Evolutionary conservation across 768 basidiomycete species (phyloP), one percentile per base, ranked within the genome.

Genomic region (Tricholoma furcatifolium): DNA sequence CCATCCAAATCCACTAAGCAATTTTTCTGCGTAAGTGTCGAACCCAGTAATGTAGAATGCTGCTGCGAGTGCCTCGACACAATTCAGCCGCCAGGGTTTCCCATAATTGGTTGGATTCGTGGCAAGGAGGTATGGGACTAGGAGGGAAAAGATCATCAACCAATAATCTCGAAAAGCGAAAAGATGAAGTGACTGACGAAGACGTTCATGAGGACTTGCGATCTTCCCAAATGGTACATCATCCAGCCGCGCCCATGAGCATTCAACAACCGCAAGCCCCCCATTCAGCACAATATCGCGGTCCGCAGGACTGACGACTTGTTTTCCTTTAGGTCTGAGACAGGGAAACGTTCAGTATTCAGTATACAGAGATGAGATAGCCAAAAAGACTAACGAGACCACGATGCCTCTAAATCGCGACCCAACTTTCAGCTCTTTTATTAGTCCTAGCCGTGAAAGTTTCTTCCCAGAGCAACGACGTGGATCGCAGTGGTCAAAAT

Each of bases 81-180:
- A 98, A 62, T 96, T 98, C 36, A 99, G 75, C 44, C 88, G 77
- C 93, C 94, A 98, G 0, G 97, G 97, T 67, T 93, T 94, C 9
- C 97, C 97, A 60, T 98, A 99, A 70, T 99, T 99, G 9, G 93
- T 93, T 0, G 96, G 94, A 67, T 99, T 99, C 0, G 93, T 89
- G 0, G 97, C 97, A 40, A 98, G 69, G 17, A 99, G 81, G 66
- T 96, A 98, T 0, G 97, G 97, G 24, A 99, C 96, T 99, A 58
- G 12, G 15, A 15, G 23, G 14, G 42, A 18, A 27, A 48, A 24
- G 10, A 56, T 42, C 24, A 44, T 45, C 11, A 24, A 31, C 38
- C 17, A 14, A 36, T 1, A 21, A 42, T 24, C 17, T 3, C 8
- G 11, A 12, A 41, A 14, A 15, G 18, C 35, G 15, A 20, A 0